phyloP scores from a whole-genome alignment of 805 yeast genomes.

The Teunomyces stri region DNA sequence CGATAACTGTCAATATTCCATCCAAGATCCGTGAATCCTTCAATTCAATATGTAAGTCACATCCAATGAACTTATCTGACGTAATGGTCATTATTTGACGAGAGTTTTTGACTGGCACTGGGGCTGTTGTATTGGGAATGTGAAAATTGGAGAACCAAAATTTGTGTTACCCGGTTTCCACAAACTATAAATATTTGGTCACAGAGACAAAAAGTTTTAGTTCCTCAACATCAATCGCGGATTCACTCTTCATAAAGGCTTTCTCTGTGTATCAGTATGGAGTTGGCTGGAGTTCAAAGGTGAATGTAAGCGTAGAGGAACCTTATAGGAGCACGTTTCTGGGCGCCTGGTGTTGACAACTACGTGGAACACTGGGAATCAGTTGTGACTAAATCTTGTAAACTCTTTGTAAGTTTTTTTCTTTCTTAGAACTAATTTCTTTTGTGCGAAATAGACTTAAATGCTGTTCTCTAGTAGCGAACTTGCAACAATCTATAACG shows the following conservation, averaged over 20 bases:
- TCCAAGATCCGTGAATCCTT: conserved; percentile 32
- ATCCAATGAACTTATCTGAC: conserved; percentile 31
- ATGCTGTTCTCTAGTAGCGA: conserved; percentile 13
- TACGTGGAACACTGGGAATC: conserved; percentile 43
- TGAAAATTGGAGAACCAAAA: background rate
- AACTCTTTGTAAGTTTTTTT: background rate
- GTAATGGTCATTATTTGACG: background rate
- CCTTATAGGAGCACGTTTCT: conserved; percentile 44
- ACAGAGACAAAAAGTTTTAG: background rate
- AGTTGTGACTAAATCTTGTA: conserved; percentile 39
- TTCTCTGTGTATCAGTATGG: conserved; percentile 10
- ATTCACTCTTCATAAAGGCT: conserved; percentile 29
- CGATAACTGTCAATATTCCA: conserved; percentile 39
- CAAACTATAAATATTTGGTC: background rate
- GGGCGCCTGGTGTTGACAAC: conserved; percentile 46
- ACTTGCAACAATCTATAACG: conserved; percentile 16
- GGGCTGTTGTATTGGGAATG: background rate
- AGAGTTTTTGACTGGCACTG: background rate
- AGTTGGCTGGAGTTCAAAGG: conserved; percentile 25
- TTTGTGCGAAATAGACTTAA: background rate
- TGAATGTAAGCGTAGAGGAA: conserved; percentile 37
- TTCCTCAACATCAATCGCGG: conserved; percentile 38
- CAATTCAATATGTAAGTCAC: conserved; percentile 24
- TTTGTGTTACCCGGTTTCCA: background rate
- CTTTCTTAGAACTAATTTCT: background rate